Evolutionary conservation across 257 asterid species (phyloP), one percentile per base, ranked within the genome.

Genomic region (Sherardia arvensis): DNA sequence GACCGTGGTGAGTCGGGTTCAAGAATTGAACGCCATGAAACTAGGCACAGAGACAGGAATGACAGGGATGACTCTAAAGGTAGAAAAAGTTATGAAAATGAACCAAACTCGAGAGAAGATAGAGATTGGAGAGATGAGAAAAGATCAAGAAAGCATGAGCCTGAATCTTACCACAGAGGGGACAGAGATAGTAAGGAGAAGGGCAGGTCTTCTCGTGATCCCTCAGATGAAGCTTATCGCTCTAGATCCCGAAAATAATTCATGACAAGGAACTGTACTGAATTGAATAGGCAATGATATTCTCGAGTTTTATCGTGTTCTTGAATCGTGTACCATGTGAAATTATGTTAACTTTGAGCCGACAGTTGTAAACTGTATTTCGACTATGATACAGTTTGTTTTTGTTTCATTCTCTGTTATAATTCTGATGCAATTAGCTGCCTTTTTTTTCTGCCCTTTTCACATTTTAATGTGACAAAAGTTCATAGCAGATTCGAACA

Each of bases 101-200:
- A 69, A 55, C 69, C 59, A 30, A 62, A 55, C 64, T 65, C 61
- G 20, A 76, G 74, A 59, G 83, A 66, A 58, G 82, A 90, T 59
- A 77, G 66, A 22, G 76, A 83, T 64, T 23, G 64, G 73, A 79
- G 78, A 62, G 76, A 77, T 48, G 86, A 76, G 38, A 79, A 66
- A 74, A 65, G 83, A 64, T 66, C 78, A 26, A 79, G 78, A 71
- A 82, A 66, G 29, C 48, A 76, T 3, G 85, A 81, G 55, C 53
- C 83, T 38, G 86, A 76, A 63, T 69, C 78, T 2, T 27, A 66
- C 59, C 66, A 55, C 18, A 72, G 73, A 59, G 90, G 69, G 64
- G 76, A 85, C 59, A 73, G 45, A 71, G 75, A 77, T 45, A 75
- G 69, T 59, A 76, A 72, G 78, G 79, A 66, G 68, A 68, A 79